Conservation (phyloP, 257 asterid species). For the Rehmannia glutinosa region DNA sequence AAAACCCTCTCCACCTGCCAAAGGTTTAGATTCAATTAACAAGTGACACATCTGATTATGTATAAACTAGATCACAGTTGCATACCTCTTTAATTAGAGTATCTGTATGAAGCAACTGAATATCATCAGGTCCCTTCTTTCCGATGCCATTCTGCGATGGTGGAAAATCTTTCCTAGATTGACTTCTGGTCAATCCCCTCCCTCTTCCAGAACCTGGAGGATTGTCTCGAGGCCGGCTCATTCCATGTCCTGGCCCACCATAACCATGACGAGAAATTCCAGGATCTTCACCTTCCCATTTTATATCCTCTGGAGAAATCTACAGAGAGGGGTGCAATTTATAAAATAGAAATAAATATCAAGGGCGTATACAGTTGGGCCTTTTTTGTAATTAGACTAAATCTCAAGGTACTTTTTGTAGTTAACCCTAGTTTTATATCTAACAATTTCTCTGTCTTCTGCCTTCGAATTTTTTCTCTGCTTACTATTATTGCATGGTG, state of each 20-base stretch:
- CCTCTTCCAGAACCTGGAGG: constrained; percentile 57
- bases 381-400: too few relatives aligned
- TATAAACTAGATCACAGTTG: background rate
- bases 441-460: too few relatives aligned
- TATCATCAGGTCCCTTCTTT: constrained; percentile 46
- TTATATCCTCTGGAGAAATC: constrained; percentile 56
- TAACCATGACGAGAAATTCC: constrained; percentile 39
- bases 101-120: constrained; percentile 63
- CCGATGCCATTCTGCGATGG: constrained; percentile 52
- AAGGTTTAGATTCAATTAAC: constrained; percentile 8
- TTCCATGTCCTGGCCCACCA: constrained; percentile 42
- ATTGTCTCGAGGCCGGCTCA: constrained; percentile 37
- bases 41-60: background rate
- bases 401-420: too few relatives aligned
- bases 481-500: too few relatives aligned
- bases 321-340: too few relatives aligned
- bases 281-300: constrained; percentile 58
- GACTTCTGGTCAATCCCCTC: constrained; percentile 43
- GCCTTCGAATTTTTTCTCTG: too few relatives aligned
- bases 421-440: background rate
- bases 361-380: too few relatives aligned
- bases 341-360: too few relatives aligned
- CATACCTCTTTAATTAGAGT: constrained; percentile 62
- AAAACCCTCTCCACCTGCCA: constrained; percentile 68
- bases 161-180: constrained; percentile 41